Evolutionary conservation across 2,329 filamentous ascomycete genomes (phyloP), one percentile per base, ranked within the genome.

Genomic region (Epichloe sp.): DNA sequence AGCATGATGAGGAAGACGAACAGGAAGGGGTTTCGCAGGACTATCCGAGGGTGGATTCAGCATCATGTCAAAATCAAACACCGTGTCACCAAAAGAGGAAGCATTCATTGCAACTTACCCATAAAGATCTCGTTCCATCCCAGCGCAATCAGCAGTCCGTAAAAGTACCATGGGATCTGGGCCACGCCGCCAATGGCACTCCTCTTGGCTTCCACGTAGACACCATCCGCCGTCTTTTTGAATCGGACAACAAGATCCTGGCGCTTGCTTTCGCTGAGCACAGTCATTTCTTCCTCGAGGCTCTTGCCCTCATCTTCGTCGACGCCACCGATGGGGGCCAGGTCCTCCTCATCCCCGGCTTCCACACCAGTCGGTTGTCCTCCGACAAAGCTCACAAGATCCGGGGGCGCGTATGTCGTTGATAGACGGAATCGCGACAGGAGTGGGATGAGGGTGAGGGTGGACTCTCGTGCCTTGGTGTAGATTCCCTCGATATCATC

Each of bases 41-140:
- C 93, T 95, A 61, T 10, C 10, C 31, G 31, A 31, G 31, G 8
- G 31, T 26, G 37, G 12, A n/a, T 26, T 21, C 60, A 51, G 31
- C 31, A 31, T 10, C 8, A 4, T 31, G 31, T 31, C 8, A 31
- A 31, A 11, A 31, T 31, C 31, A 31, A 31, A 31, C 4, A 31
- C 31, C 31, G 10, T 31, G 31, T 31, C 31, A 31, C 31, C 31
- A 11, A 11, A 31, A 31, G 7, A 31, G 3, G 23, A 3, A 31
- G 31, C 31, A 31, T 31, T 31, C 26, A 8, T 31, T 31, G 26
- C 37, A 11, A 50, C 86, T 76, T 77, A 95, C 90, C 88, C 62
- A 90, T 87, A 58, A 95, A 74, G 56, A 98, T 90, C 70, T 98
- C 93, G 68, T 98, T 98, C 93, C 93, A 98, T n/a, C 93, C 93